Evolutionary conservation across 345 rosid species (phyloP).

Genomic region (Arabidopsis thaliana): TAIR10.1 NC_003076.8:26591501-26592000

Average conservation of each 20-base stretch:
- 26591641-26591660: not conserved
- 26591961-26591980: constrained; percentile 61
- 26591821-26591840: constrained; percentile 46
- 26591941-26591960: constrained; percentile 61
- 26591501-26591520: constrained; percentile 47
- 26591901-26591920: constrained; percentile 71
- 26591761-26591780: not conserved
- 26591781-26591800: constrained; percentile 35
- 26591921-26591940: constrained; percentile 72
- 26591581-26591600: not conserved
- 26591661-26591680: constrained; percentile 43
- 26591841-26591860: constrained; percentile 67
- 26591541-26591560: constrained; percentile 99
- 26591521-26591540: constrained; percentile 87
- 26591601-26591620: not conserved
- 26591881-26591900: constrained; percentile 82
- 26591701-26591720: constrained; percentile 95
- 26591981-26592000: constrained; percentile 40
- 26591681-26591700: constrained; percentile 63
- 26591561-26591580: constrained; percentile 93
- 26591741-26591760: constrained; percentile 70
- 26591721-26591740: constrained; percentile 90
- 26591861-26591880: constrained; percentile 67
- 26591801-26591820: constrained; percentile 34
- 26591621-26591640: not conserved